These are phyloP conservation scores for Solanum pennellii DNA, from an alignment of 257 asterid genomes.

Conservation along the genomic window DNA sequence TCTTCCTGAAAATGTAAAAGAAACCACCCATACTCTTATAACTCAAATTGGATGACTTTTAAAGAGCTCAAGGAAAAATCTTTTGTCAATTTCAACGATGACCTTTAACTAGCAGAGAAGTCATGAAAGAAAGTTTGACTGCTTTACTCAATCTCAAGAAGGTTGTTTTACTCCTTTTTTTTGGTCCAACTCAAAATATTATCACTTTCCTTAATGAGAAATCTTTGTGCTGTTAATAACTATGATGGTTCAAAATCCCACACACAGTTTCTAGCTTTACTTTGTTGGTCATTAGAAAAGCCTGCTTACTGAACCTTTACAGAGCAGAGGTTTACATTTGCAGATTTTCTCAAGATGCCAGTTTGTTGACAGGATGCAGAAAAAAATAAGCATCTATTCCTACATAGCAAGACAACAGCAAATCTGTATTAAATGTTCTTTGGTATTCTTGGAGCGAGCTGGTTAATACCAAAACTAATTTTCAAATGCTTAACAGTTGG, in stretches of 20 bases:
- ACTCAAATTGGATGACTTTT: neutral
- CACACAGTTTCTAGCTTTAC: neutral
- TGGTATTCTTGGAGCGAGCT: neutral
- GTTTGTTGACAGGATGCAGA: neutral
- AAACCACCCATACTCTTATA: neutral
- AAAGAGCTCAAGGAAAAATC: neutral
- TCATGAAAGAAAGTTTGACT: neutral
- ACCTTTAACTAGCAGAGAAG: neutral
- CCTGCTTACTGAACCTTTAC: neutral
- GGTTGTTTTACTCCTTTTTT: neutral
- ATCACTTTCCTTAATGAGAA: neutral
- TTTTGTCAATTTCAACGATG: neutral
- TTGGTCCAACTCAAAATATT: neutral
- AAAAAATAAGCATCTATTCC: neutral
- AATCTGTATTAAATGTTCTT: neutral
- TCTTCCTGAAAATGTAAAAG: neutral
- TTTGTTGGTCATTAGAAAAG: neutral
- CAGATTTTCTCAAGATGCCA: neutral
- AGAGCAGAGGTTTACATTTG: neutral
- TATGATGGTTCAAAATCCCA: neutral
- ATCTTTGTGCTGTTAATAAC: neutral
- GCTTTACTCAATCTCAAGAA: neutral
- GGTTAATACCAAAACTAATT: neutral
- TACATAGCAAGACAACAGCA: neutral
- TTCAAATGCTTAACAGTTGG: neutral